A percentile compares a stretch with the other conserved stretches of the same genome.
Evolutionary conservation across 1,284 basidiomycete genomes (phyloP).

Genomic region (Xerocomus alliaceus): DNA sequence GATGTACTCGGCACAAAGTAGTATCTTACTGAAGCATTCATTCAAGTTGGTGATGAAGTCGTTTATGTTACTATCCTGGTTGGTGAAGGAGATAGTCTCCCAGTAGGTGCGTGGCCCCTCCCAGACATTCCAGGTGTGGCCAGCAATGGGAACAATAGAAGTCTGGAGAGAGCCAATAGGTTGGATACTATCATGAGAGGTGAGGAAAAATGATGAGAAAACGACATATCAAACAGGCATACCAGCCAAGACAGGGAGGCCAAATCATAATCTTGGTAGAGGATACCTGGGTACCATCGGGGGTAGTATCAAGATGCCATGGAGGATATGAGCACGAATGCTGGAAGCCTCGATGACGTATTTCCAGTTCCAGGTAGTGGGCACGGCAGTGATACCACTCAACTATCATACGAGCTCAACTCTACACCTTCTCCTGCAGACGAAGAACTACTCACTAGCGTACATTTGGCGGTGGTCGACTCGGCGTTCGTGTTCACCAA

Average conservation of each 20-base stretch:
- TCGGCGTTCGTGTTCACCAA: constrained; percentile 30
- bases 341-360: constrained; percentile 53
- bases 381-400: constrained; percentile 49
- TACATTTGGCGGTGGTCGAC: constrained; percentile 26
- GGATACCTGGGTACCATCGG: constrained; percentile 54
- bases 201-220: constrained; percentile 1
- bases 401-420: constrained; percentile 41
- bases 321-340: constrained; percentile 64
- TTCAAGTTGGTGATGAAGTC: constrained; percentile 62
- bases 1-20: constrained; percentile 15
- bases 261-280: constrained; percentile 66
- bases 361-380: constrained; percentile 58
- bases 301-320: constrained; percentile 61
- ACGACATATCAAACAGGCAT: neutral
- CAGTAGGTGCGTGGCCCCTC: constrained; percentile 61
- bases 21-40: constrained; percentile 58
- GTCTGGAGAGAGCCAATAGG: constrained; percentile 60
- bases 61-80: constrained; percentile 53
- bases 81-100: constrained; percentile 65
- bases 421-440: neutral
- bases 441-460: constrained; percentile 13
- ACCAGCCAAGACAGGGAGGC: constrained; percentile 67
- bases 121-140: constrained; percentile 65
- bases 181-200: constrained; percentile 42
- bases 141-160: constrained; percentile 51